Conservation (phyloP, 768 basidiomycete species). For the Obba rivulosa region DNA sequence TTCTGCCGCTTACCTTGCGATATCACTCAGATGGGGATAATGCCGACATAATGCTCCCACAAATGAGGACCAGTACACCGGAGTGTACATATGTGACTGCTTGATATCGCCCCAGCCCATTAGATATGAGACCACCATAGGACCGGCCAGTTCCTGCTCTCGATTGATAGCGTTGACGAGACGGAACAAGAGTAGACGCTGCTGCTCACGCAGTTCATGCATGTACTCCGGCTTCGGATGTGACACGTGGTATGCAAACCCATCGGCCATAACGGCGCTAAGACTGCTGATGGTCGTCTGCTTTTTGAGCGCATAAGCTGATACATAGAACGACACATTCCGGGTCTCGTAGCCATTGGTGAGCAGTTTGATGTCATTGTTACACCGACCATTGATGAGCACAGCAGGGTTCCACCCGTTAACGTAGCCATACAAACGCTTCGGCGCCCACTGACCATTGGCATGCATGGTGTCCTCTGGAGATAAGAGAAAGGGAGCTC, state of each 20-base stretch:
- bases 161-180: conserved; percentile 28
- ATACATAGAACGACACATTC: conserved; percentile 30
- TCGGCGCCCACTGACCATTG: conserved; percentile 14
- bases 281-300: conserved; percentile 29
- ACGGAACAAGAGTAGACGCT: conserved; percentile 26
- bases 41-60: conserved; percentile 9
- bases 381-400: conserved; percentile 23
- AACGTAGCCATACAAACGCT: conserved; percentile 11
- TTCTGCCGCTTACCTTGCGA: too few relatives aligned
- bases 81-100: conserved; percentile 30
- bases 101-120: conserved; percentile 40
- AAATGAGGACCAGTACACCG: conserved; percentile 31
- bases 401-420: conserved; percentile 24
- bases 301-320: conserved; percentile 30
- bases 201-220: conserved; percentile 17
- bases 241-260: conserved; percentile 23
- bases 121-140: conserved; percentile 35
- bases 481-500: conserved; percentile 15
- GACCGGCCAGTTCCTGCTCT: conserved; percentile 33
- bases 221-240: conserved; percentile 7
- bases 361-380: conserved; percentile 38
- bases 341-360: conserved; percentile 31
- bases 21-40: too few relatives aligned
- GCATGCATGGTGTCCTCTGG: conserved; percentile 7
- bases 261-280: conserved; percentile 30